phyloP scores from a whole-genome alignment of 1,284 basidiomycete genomes.

The Pascua sp. region DNA sequence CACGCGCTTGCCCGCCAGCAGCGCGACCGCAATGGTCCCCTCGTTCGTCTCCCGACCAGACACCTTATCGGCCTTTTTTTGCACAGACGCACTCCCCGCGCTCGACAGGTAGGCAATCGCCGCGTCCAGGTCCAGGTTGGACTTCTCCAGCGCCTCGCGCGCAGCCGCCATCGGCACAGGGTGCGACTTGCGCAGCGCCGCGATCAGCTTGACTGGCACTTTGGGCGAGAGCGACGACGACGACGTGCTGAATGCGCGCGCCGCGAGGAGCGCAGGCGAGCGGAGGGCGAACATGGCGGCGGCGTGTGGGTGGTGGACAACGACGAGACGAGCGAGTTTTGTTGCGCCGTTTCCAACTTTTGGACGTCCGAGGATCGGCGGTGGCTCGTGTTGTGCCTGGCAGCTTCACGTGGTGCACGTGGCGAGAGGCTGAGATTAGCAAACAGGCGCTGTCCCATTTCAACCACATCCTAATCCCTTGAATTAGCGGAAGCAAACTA shows the following conservation, averaged over 20 bases:
- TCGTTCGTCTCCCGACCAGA: constrained; percentile 68
- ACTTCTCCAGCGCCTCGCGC: constrained; percentile 73
- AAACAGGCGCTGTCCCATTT: too few relatives aligned
- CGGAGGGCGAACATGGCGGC: constrained; percentile 15
- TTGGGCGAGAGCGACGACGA: constrained; percentile 22
- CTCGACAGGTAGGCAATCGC: constrained; percentile 83
- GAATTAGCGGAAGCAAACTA: too few relatives aligned
- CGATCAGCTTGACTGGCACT: constrained; percentile 68
- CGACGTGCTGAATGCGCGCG: constrained; percentile 20
- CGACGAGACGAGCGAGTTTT: too few relatives aligned
- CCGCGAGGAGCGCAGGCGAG: constrained; percentile 5
- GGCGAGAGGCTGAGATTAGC: too few relatives aligned
- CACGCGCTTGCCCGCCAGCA: constrained; percentile 67
- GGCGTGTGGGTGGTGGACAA: neutral
- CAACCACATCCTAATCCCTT: too few relatives aligned
- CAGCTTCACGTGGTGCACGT: too few relatives aligned
- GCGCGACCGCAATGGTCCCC: constrained; percentile 71
- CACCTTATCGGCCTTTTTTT: constrained; percentile 66
- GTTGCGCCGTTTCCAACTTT: too few relatives aligned
- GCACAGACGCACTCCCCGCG: constrained; percentile 56
- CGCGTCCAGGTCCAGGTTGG: constrained; percentile 67
- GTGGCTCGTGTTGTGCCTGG: too few relatives aligned
- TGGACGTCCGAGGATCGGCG: too few relatives aligned
- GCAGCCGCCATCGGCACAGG: constrained; percentile 80
- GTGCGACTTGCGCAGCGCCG: constrained; percentile 74